Percentiles rank a stretch among this genome's conserved stretches.
These are phyloP conservation scores for Trichoderma citrinoviride DNA, from an alignment of 2,329 filamentous ascomycete genomes.

Conservation along the genomic window DNA sequence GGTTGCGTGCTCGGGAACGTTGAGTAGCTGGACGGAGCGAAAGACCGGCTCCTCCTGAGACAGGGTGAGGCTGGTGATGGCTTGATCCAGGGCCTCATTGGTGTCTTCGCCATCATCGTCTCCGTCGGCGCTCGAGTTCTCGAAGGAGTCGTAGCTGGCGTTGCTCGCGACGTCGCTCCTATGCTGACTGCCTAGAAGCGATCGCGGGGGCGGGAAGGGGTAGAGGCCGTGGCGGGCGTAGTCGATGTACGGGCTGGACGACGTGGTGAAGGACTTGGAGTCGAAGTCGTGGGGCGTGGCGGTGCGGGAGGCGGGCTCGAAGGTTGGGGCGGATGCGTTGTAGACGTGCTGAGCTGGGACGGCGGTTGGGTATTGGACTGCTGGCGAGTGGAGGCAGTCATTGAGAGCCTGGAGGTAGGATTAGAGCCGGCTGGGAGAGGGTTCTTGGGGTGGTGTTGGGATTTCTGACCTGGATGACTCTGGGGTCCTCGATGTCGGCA, in stretches of 20 bases:
- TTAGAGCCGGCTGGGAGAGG: background rate
- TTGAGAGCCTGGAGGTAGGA: background rate
- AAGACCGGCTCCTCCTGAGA: background rate
- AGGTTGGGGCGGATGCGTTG: background rate
- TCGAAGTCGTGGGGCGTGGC: background rate
- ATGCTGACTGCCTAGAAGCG: background rate
- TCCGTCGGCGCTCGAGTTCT: background rate
- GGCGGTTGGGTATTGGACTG: background rate
- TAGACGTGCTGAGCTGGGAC: background rate
- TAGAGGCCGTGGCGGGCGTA: background rate
- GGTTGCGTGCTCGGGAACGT: conserved; percentile 60
- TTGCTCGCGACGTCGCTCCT: background rate
- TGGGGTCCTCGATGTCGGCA: background rate
- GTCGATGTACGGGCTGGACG: background rate
- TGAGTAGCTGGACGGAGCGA: conserved; percentile 60
- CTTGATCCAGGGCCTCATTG: background rate
- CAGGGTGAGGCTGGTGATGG: background rate
- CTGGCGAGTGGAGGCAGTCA: background rate
- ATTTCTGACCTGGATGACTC: background rate
- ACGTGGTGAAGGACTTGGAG: background rate
- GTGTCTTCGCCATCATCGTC: background rate
- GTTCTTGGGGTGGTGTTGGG: background rate
- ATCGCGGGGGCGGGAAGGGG: background rate
- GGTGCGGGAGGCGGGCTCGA: background rate
- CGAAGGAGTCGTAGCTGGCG: background rate